These are phyloP conservation scores for Platanthera guangdongensis DNA, from an alignment of 106 monocot species.

Conservation along the genomic window DNA sequence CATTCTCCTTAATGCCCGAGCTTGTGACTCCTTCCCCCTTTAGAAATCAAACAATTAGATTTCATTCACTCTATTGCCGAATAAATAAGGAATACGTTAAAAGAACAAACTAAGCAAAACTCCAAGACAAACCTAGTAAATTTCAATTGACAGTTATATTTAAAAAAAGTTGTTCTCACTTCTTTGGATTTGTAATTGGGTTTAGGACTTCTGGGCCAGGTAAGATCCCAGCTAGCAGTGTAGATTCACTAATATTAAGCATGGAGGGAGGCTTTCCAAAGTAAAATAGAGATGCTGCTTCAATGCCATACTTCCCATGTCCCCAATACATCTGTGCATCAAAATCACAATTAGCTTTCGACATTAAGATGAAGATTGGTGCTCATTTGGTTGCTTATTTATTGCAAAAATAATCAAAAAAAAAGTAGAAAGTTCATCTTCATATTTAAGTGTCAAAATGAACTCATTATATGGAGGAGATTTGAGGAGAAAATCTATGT, in stretches of 20 bases:
- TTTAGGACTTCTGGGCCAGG: slow-evolving; percentile 37
- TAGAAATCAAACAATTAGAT: background rate
- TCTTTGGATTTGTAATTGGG: slow-evolving; percentile 31
- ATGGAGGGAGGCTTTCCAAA: slow-evolving; percentile 39
- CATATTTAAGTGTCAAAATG: background rate
- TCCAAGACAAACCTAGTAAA: background rate
- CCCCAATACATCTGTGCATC: slow-evolving; percentile 43
- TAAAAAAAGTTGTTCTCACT: slow-evolving; percentile 13
- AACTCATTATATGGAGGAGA: background rate
- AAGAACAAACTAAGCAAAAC: background rate
- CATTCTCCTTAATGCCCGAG: slow-evolving; percentile 39
- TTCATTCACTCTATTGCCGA: background rate
- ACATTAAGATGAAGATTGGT: background rate
- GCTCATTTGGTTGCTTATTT: background rate
- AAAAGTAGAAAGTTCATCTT: background rate
- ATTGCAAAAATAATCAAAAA: background rate
- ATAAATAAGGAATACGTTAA: background rate
- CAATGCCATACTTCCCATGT: slow-evolving; percentile 41
- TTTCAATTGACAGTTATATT: background rate
- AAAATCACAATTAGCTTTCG: background rate
- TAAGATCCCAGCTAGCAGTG: slow-evolving; percentile 45
- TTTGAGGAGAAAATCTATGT: background rate
- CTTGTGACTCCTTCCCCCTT: slow-evolving; percentile 32
- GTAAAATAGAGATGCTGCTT: slow-evolving; percentile 42
- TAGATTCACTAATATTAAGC: slow-evolving; percentile 40